Evolutionary conservation across 106 monocot genomes (phyloP).

Genomic region (Gastrodia elata): DNA sequence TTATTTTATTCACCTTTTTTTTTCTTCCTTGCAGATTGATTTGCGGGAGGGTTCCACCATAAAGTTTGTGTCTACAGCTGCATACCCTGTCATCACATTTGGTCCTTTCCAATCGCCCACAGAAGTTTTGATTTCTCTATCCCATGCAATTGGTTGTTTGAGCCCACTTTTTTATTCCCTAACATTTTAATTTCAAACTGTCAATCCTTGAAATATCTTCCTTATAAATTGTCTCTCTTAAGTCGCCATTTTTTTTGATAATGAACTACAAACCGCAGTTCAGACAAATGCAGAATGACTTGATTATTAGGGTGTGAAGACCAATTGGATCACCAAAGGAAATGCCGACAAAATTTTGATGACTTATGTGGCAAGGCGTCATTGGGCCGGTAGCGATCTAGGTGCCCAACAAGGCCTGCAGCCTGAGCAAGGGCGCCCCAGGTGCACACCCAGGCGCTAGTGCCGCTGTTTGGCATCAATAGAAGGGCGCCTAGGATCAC

Average conservation of each 20-base stretch:
- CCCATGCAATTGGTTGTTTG: slow-evolving; percentile 50
- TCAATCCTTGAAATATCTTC: background rate
- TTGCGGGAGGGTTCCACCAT: slow-evolving; percentile 36
- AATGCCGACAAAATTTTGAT: too few relatives aligned
- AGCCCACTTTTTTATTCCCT: background rate
- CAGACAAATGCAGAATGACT: too few relatives aligned
- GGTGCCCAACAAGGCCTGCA: too few relatives aligned
- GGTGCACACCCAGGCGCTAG: too few relatives aligned
- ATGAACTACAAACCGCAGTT: background rate
- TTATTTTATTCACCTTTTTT: slow-evolving; percentile 7
- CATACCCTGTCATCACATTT: slow-evolving; percentile 60
- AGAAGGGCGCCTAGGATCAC: too few relatives aligned
- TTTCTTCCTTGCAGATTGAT: slow-evolving; percentile 38
- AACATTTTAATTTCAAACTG: background rate
- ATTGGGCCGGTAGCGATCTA: too few relatives aligned
- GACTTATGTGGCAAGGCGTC: too few relatives aligned
- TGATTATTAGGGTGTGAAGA: too few relatives aligned
- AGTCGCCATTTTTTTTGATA: background rate
- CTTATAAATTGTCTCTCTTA: too few relatives aligned
- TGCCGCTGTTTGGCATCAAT: too few relatives aligned
- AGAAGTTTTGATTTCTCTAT: slow-evolving; percentile 47
- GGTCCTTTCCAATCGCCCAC: slow-evolving; percentile 58
- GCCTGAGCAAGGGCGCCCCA: too few relatives aligned
- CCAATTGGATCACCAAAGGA: too few relatives aligned
- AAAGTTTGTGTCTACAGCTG: slow-evolving; percentile 31